Evolutionary conservation across 75 land plant genomes (phyloP), one percentile per base, ranked within the genome.

Genomic region (Pseudotsuga menziesii): DNA sequence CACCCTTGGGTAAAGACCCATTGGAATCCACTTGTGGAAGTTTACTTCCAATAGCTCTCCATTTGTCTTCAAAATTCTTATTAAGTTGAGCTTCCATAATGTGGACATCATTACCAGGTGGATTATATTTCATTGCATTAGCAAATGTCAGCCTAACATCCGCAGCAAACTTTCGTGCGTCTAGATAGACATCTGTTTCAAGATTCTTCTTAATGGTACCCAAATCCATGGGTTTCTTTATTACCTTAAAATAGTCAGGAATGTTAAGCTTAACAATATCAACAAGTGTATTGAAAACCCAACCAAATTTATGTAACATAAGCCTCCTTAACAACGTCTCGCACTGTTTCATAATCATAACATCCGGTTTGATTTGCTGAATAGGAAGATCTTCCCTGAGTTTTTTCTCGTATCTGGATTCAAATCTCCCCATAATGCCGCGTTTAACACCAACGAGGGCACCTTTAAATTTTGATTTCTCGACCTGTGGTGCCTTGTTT

Each of bases 41-140:
- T 72, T 97, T 97, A 83, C 89, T 88, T 78, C 81, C 91, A 72
- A 97, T 87, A 23, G 80, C 58, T 78, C 80, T 92, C 95, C 93
- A 97, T 69, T 89, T 83, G 9, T 60, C 81, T 61, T 94, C 97
- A 80, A 94, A 97, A 32, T 84, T 78, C 62, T 80, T 84, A 55
- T 82, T 87, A 3, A 97, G 77, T 2, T 73, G 76, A 56, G 86
- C 84, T n/a, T 97, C 98, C 95, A 96, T 96, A 16, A 82, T 16
- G 67, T 91, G 89, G 8, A 90, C 90, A 75, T 94, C 93, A 83
- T 91, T 91, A n/a, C 92, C 94, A 52, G 83, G 86, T 35, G 99
- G 99, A 69, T 96, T 96, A 80, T 94, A 96, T 2, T 84, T 92
- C 91, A 82, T 89, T 17, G 98, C 99, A 86, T 96, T 96, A 5